Percentiles rank a stretch among this genome's conserved stretches.
Evolutionary conservation across 2,329 filamentous ascomycete species (phyloP).

Genomic region (Exophiala spinifera): DNA sequence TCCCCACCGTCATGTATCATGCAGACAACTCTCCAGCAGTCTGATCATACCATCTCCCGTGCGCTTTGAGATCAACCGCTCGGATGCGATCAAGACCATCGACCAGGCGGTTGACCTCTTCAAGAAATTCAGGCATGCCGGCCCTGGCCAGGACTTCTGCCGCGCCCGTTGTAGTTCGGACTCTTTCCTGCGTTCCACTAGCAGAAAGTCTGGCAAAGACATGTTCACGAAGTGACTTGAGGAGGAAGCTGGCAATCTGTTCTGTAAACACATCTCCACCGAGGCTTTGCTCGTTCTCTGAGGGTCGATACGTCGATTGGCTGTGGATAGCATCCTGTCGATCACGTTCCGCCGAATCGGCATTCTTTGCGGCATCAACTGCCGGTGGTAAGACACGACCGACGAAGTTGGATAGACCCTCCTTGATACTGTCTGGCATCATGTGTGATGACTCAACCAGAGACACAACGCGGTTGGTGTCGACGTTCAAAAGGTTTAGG

Average conservation of each 20-base stretch:
- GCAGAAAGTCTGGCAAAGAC: conserved; percentile 54
- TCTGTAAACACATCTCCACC: conserved; percentile 51
- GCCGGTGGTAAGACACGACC: conserved; percentile 56
- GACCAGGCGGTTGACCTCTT: conserved; percentile 57
- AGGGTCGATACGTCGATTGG: conserved; percentile 35
- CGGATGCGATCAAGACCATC: conserved; percentile 56
- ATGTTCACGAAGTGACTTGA: conserved; percentile 58
- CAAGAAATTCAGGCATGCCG: conserved; percentile 61
- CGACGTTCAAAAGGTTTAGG: conserved; percentile 37
- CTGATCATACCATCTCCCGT: conserved; percentile 57
- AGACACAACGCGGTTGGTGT: conserved; percentile 42
- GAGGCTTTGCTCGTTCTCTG: conserved; percentile 40
- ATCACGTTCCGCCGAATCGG: conserved; percentile 25
- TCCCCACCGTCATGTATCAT: neutral
- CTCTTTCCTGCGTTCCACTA: conserved; percentile 58
- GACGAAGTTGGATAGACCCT: conserved; percentile 47
- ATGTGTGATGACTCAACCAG: conserved; percentile 49
- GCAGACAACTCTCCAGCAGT: conserved; percentile 33
- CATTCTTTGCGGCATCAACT: conserved; percentile 36
- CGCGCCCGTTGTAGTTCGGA: conserved; percentile 56
- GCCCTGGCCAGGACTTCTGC: conserved; percentile 58
- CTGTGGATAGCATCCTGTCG: conserved; percentile 34
- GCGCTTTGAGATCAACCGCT: conserved; percentile 58
- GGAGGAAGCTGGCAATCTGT: conserved; percentile 59
- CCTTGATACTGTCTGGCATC: conserved; percentile 45